phyloP scores from a whole-genome alignment of 78 protist species.

The Carpediemonas membranifera region DNA sequence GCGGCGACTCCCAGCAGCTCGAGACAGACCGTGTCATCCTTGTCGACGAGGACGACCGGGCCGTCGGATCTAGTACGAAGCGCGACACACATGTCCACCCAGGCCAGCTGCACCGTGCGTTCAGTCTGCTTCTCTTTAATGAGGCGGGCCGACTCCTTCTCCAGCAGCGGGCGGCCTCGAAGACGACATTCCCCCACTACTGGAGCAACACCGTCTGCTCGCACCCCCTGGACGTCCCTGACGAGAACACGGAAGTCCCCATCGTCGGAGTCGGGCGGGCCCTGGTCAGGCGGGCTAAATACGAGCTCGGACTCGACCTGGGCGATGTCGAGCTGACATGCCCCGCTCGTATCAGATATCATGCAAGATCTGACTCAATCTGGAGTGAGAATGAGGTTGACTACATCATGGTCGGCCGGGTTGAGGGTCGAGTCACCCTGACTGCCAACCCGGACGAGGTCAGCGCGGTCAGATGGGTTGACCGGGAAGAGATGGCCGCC shows the following conservation, averaged over 20 bases:
- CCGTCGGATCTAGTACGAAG: constrained; percentile 50
- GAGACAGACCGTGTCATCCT: constrained; percentile 56
- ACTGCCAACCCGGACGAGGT: constrained; percentile 14
- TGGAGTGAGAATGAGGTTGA: constrained; percentile 70
- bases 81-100: constrained; percentile 48
- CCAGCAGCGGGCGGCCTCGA: constrained; percentile 58
- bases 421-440: background rate
- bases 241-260: too few species aligned
- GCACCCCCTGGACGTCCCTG: constrained; percentile 70
- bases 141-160: constrained; percentile 41
- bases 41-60: constrained; percentile 53
- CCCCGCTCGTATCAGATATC: constrained; percentile 55
- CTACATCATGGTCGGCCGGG: constrained; percentile 14
- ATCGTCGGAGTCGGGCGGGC: constrained; percentile 62
- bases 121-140: constrained; percentile 60
- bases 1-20: too few species aligned
- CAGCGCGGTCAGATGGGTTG: background rate
- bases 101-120: constrained; percentile 68
- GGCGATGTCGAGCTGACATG: background rate
- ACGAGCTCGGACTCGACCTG: constrained; percentile 61
- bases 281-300: constrained; percentile 55
- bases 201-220: constrained; percentile 81
- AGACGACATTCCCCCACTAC: constrained; percentile 62
- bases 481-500: background rate
- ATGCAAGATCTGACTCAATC: constrained; percentile 19